Evolutionary conservation across 2,329 filamentous ascomycete species (phyloP), one percentile per base, ranked within the genome.

Genomic region (Ceratocystiopsis brevicomis): DNA sequence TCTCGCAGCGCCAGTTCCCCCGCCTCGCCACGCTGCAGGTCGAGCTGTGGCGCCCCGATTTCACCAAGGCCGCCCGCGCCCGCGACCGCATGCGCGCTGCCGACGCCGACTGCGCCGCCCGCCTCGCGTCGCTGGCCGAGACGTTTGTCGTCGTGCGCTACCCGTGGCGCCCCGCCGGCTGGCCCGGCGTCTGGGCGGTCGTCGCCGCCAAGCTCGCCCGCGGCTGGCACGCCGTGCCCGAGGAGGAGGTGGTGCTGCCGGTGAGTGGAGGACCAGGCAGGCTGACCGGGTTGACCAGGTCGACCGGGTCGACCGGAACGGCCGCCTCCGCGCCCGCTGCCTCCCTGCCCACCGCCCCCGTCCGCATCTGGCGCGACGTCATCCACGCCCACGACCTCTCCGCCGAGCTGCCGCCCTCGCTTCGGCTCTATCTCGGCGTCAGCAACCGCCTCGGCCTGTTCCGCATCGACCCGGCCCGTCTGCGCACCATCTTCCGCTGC

Each of bases 1-100:
- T 85, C 56, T 84, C 81, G 0, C 73, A 77, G 55, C 65, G 80
- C 44, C 70, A 80, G 50, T 76, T 76, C 50, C 76, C 84, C 1
- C 69, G 68, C 37, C 67, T 96, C 42, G 78, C 83, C 9, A 77
- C 76, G 39, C 67, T 95, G 41, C 68, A 65, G 45, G 67, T 76
- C 21, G 72, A 78, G 52, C 63, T 79, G 39, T 87, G 79, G 78
- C 59, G 78, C 21, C 80, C 81, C 0, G 78, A 84, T 57, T 61
- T 68, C 40, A 63, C 55, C 54, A 72, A 72, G 57, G 57, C 60
- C 45, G 62, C 66, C 48, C 67, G 69, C 33, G 63, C 66, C 2
- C 46, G 44, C 38, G 37, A 32, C 4, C 32, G 46, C 32, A 50
- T 50, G 49, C 49, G 45, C 14, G 43, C 40, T 34, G 42, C 42